A percentile compares a stretch with the other conserved stretches of the same genome.
phyloP scores from a whole-genome alignment of 768 basidiomycete genomes.

The Podaxis sp. region DNA sequence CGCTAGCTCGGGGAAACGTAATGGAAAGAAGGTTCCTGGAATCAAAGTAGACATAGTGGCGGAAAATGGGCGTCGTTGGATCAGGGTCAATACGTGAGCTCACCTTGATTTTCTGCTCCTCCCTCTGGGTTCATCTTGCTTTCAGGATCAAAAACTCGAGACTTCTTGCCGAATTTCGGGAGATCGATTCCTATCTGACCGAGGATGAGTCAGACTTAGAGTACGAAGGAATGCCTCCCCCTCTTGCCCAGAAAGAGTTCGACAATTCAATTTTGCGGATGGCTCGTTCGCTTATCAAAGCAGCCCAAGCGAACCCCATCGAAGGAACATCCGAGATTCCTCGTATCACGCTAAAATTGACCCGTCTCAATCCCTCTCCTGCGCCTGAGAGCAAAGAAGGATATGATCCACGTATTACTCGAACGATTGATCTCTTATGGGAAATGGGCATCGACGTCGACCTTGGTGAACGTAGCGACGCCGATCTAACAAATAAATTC shows the following conservation, averaged over 20 bases:
- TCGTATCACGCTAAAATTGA: slow-evolving; percentile 58
- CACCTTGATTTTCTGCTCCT: not conserved
- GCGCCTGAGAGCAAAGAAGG: slow-evolving; percentile 21
- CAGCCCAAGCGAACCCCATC: slow-evolving; percentile 55
- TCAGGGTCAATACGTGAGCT: slow-evolving; percentile 83
- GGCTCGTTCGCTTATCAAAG: slow-evolving; percentile 62
- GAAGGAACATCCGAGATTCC: slow-evolving; percentile 36
- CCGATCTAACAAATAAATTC: slow-evolving; percentile 16
- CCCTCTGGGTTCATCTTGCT: not conserved
- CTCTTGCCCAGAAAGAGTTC: slow-evolving; percentile 46
- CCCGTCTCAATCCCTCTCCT: slow-evolving; percentile 53
- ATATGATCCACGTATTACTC: slow-evolving; percentile 51
- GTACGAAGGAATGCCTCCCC: slow-evolving; percentile 22
- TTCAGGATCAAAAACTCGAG: slow-evolving; percentile 72
- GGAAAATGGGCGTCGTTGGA: slow-evolving; percentile 72
- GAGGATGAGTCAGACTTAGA: slow-evolving; percentile 46
- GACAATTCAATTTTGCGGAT: slow-evolving; percentile 73
- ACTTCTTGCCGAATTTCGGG: slow-evolving; percentile 74
- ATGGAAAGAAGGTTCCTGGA: slow-evolving; percentile 24
- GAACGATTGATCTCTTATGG: slow-evolving; percentile 52
- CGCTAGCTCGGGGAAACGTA: not conserved
- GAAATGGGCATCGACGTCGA: slow-evolving; percentile 64
- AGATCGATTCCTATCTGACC: slow-evolving; percentile 78
- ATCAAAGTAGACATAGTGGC: slow-evolving; percentile 82
- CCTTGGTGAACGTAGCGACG: slow-evolving; percentile 50